These are phyloP conservation scores for Prunus persica DNA, from an alignment of 306 rosid genomes.

Conservation along the genomic window Prunus_persica_NCBIv2 NC_034014.1:703501-704000, in stretches of 20 bases:
- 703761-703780: conserved; percentile 14
- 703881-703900: conserved; percentile 71
- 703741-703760: background rate
- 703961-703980: conserved; percentile 60
- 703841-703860: conserved; percentile 34
- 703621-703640: conserved; percentile 62
- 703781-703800: conserved; percentile 61
- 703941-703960: conserved; percentile 50
- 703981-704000: conserved; percentile 67
- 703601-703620: conserved; percentile 54
- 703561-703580: conserved; percentile 61
- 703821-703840: conserved; percentile 51
- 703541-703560: conserved; percentile 53
- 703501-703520: conserved; percentile 35
- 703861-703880: conserved; percentile 74
- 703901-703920: conserved; percentile 58
- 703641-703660: conserved; percentile 61
- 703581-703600: conserved; percentile 47
- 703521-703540: conserved; percentile 38
- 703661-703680: conserved; percentile 43
- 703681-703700: conserved; percentile 38
- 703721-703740: background rate
- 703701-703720: conserved; percentile 21
- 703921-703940: conserved; percentile 47
- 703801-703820: conserved; percentile 41